Conservation (phyloP, 768 basidiomycete genomes). For the Amanita brunnescens region DNA sequence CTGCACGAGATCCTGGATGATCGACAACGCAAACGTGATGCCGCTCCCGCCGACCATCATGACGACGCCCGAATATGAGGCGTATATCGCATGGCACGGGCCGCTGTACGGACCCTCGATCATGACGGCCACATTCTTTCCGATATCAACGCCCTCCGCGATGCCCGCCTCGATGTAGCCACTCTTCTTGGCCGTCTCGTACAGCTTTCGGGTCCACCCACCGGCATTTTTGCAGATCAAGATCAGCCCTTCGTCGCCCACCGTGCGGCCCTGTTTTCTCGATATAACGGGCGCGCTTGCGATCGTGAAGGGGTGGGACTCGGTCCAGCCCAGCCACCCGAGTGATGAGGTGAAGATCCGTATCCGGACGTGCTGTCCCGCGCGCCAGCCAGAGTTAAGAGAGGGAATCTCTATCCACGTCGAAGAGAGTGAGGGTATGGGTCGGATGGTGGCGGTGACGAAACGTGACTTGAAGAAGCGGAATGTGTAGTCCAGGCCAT, state of each 20-base stretch:
- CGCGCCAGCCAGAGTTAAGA: constrained; percentile 67
- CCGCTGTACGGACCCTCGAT: constrained; percentile 68
- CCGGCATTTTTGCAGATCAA: constrained; percentile 62
- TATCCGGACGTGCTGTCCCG: constrained; percentile 79
- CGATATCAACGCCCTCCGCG: constrained; percentile 18
- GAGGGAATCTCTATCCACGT: constrained; percentile 57
- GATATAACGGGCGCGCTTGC: constrained; percentile 30
- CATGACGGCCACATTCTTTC: constrained; percentile 36
- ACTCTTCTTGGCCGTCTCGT: constrained; percentile 34
- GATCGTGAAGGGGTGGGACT: constrained; percentile 79
- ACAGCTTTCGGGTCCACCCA: constrained; percentile 52
- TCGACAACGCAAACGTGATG: constrained; percentile 58
- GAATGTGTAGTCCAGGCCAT: constrained; percentile 48
- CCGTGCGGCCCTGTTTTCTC: constrained; percentile 11
- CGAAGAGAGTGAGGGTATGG: constrained; percentile 51
- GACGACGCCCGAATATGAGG: constrained; percentile 59
- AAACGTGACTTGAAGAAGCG: constrained; percentile 62
- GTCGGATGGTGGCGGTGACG: constrained; percentile 45
- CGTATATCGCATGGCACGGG: constrained; percentile 47
- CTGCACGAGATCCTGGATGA: constrained; percentile 59
- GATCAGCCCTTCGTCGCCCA: constrained; percentile 52
- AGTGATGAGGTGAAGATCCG: constrained; percentile 45
- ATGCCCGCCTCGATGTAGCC: constrained; percentile 19
- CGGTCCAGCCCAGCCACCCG: constrained; percentile 48
- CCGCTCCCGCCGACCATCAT: constrained; percentile 73